phyloP scores from a whole-genome alignment of 2,329 filamentous ascomycete genomes.

The Neofusicoccum sp. region DNA sequence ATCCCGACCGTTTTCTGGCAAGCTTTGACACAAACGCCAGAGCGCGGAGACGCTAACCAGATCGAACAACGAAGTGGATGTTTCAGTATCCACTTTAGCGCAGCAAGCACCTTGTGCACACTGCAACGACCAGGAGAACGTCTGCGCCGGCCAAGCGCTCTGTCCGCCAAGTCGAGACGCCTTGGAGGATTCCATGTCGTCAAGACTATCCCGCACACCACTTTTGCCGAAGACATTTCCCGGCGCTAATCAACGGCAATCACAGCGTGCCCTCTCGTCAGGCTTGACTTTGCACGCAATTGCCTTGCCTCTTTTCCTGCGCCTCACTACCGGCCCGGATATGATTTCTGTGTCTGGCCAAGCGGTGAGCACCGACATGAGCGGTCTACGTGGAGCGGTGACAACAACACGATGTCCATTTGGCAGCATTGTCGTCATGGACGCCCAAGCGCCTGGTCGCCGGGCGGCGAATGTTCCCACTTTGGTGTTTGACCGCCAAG shows the following conservation, averaged over 20 bases:
- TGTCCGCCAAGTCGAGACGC: not conserved
- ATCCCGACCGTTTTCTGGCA: constrained; percentile 4
- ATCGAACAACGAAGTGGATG: not conserved
- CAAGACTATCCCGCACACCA: not conserved
- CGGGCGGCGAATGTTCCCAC: not conserved
- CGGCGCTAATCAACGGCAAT: not conserved
- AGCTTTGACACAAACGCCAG: constrained; percentile 1
- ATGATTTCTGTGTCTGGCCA: not conserved
- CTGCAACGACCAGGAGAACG: not conserved
- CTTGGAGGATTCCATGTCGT: not conserved
- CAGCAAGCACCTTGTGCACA: not conserved
- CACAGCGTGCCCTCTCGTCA: not conserved
- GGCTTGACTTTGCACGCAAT: not conserved
- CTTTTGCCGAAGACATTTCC: not conserved
- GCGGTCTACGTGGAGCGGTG: not conserved
- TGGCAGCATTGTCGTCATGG: not conserved
- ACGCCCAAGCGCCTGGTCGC: not conserved
- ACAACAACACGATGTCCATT: not conserved
- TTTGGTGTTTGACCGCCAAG: not conserved
- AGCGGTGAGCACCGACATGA: not conserved
- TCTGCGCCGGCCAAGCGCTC: not conserved
- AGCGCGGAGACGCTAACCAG: not conserved
- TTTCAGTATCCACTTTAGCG: not conserved
- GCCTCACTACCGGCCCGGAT: not conserved
- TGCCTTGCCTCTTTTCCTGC: not conserved